Conservation (phyloP, 305 asterid species). For the Fraxinus xanthoxyloides region DNA sequence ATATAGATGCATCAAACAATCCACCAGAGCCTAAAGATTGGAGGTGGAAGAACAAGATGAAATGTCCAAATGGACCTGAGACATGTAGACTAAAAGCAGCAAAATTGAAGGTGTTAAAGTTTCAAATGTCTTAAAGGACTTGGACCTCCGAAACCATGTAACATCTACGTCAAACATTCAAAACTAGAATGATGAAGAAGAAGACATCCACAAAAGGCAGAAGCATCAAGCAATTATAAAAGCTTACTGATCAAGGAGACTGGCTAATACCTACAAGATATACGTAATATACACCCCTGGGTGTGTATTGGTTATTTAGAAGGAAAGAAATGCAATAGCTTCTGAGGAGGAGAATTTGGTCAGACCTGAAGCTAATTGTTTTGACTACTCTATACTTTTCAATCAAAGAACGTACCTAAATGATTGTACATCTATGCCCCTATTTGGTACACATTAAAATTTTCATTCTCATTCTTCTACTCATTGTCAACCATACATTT, state of each 20-base stretch:
- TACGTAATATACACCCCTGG: not conserved
- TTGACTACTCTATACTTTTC: not conserved
- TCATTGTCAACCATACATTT: no score
- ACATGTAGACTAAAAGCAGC: not conserved
- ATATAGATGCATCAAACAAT: not conserved
- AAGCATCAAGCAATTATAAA: not conserved
- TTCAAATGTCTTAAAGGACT: not conserved
- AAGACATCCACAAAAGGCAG: not conserved
- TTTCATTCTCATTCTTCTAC: no score
- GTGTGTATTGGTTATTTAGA: not conserved
- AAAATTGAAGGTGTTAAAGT: not conserved
- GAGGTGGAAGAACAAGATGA: not conserved
- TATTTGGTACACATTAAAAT: no score
- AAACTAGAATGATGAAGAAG: not conserved
- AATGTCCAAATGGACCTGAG: not conserved
- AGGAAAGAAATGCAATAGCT: not conserved
- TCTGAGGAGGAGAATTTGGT: not conserved
- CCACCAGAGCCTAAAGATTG: not conserved
- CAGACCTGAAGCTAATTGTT: not conserved
- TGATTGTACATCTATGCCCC: not conserved
- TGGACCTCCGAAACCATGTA: not conserved
- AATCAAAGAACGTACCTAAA: not conserved
- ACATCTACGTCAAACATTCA: not conserved
- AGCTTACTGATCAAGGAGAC: not conserved
- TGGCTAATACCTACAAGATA: not conserved